phyloP scores from a whole-genome alignment of 495 filamentous ascomycete species.

The Daldinia vernicosa region DNA sequence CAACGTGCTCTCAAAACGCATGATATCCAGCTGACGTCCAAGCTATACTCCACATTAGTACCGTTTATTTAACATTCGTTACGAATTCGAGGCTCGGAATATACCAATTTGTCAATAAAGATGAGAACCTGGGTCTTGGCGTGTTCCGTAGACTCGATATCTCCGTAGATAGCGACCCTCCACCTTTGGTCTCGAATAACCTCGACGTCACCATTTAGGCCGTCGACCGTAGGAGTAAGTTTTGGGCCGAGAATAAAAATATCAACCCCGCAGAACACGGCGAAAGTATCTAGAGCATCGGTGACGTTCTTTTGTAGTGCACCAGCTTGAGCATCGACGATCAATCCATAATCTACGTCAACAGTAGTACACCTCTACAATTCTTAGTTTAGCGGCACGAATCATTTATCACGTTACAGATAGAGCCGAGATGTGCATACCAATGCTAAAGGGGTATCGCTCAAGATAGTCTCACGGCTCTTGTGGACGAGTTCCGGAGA shows the following conservation, averaged over 20 bases:
- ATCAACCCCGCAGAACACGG: slow-evolving; percentile 88
- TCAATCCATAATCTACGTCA: slow-evolving; percentile 88
- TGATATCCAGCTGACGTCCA: slow-evolving; percentile 81
- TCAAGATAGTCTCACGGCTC: slow-evolving; percentile 84
- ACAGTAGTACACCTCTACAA: slow-evolving; percentile 87
- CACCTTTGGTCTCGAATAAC: slow-evolving; percentile 75
- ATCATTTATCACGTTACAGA: slow-evolving; percentile 17
- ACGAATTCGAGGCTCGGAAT: slow-evolving; percentile 46
- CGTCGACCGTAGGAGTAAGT: slow-evolving; percentile 70
- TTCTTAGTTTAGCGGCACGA: slow-evolving; percentile 40
- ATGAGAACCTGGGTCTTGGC: slow-evolving; percentile 95
- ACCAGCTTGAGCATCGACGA: slow-evolving; percentile 79
- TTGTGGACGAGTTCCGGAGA: slow-evolving; percentile 83
- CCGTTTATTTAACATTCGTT: not conserved
- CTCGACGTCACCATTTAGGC: slow-evolving; percentile 63
- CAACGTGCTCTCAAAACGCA: slow-evolving; percentile 84
- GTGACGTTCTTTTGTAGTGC: slow-evolving; percentile 69
- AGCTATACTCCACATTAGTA: slow-evolving; percentile 66
- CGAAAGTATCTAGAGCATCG: slow-evolving; percentile 84
- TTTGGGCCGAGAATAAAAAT: slow-evolving; percentile 93
- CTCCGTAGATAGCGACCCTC: slow-evolving; percentile 92
- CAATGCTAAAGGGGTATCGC: slow-evolving; percentile 85
- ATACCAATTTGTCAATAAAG: slow-evolving; percentile 96
- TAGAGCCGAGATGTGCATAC: slow-evolving; percentile 61
- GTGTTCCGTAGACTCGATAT: slow-evolving; percentile 93